Percentiles rank a stretch among this genome's conserved stretches.
Conservation (phyloP, 129 eudicot species). For the Lactuca saligna region DNA sequence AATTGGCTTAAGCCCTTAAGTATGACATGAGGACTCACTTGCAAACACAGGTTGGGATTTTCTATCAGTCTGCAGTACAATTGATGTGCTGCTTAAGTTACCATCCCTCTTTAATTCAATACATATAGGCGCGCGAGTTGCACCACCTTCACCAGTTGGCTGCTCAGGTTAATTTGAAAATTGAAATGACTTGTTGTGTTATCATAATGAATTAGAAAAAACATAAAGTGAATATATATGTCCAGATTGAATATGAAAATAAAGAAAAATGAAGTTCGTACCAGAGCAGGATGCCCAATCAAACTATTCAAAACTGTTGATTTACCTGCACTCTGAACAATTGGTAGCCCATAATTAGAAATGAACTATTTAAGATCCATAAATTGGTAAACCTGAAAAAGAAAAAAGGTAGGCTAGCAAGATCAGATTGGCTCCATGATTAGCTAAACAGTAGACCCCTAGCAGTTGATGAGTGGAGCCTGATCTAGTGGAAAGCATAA, state of each 20-base stretch:
- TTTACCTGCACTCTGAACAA: constrained; percentile 91
- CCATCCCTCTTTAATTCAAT: constrained; percentile 75
- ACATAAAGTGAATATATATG: not conserved
- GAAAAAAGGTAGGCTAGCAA: too few relatives aligned
- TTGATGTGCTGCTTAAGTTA: constrained; percentile 73
- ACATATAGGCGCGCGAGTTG: constrained; percentile 89
- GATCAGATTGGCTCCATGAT: too few relatives aligned
- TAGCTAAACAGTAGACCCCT: not conserved
- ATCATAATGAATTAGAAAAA: not conserved
- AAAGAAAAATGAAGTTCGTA: constrained; percentile 29
- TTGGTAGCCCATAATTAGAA: constrained; percentile 22
- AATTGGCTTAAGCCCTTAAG: too few relatives aligned
- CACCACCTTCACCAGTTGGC: constrained; percentile 42
- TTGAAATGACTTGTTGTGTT: not conserved
- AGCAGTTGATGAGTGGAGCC: not conserved
- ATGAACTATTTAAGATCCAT: not conserved
- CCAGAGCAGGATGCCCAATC: constrained; percentile 98
- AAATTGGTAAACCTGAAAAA: too few relatives aligned
- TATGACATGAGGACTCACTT: too few relatives aligned
- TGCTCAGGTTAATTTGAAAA: constrained; percentile 23
- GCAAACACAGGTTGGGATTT: too few relatives aligned
- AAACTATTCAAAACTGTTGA: constrained; percentile 97
- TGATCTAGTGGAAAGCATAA: not conserved
- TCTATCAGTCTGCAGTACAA: too few relatives aligned
- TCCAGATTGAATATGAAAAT: not conserved